Evolutionary conservation across 2,329 filamentous ascomycete genomes (phyloP), one percentile per base, ranked within the genome.

Genomic region (Neopestalotiopsis rosae): DNA sequence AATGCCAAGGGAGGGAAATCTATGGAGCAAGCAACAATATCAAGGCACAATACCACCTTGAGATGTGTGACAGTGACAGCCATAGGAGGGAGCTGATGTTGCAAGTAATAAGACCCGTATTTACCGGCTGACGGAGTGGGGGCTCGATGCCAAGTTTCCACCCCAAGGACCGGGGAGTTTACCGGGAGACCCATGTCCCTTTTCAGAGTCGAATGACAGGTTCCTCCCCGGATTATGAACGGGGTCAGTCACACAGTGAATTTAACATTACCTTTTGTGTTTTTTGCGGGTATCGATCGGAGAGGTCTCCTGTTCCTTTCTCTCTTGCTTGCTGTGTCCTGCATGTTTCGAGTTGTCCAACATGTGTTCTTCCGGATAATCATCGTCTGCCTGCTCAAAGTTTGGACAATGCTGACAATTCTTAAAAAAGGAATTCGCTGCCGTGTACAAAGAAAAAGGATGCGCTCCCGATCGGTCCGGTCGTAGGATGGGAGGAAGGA

Each of bases 81-180:
- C 24, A 28, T 28, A 28, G 14, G 34, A 38, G 34, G 34, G 34
- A 38, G 34, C 34, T 38, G 34, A 52, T 28, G 17, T 17, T 52
- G 17, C 17, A 17, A 52, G 45, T n/a, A 52, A 52, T 52, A n/a
- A 52, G 45, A 52, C 45, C 45, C 45, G 45, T 52, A 52, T 52
- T 52, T 52, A 20, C 45, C 59, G 59, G 40, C n/a, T 14, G 59
- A 34, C 59, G 59, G 32, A 40, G 59, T 62, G 59, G 59, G 57
- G 59, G n/a, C 14, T 14, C 30, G 17, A 34, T 62, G 59, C 59
- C 59, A 62, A 62, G 59, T 62, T n/a, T 62, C 17, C 59, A 12
- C 10, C 57, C 56, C 57, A 38, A 17, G 45, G n/a, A 14, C 45
- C 14, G 28, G 59, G 59, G 59, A 38, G n/a, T 34, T 40, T 42